A percentile compares a stretch with the other conserved stretches of the same genome.
phyloP scores from a whole-genome alignment of 306 rosid species.

The Quercus bicolor region DNA sequence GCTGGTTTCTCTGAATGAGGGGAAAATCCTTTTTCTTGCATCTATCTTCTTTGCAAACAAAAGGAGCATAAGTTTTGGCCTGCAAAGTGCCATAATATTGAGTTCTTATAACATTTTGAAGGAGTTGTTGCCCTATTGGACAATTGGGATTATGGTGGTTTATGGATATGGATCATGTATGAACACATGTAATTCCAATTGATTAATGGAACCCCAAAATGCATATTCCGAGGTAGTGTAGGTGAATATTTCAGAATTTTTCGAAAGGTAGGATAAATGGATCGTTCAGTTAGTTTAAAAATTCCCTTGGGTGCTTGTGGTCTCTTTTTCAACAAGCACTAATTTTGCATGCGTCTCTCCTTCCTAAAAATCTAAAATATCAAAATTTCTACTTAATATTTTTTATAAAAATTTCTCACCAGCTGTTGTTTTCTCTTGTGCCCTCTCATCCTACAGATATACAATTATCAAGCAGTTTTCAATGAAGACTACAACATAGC shows the following conservation, averaged over 20 bases:
- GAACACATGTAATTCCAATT: background rate
- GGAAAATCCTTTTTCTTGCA: background rate
- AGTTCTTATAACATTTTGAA: background rate
- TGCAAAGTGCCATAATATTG: background rate
- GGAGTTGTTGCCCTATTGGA: background rate
- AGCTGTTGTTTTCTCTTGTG: constrained; percentile 12
- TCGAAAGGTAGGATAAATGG: background rate
- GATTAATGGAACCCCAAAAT: background rate
- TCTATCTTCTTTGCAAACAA: background rate
- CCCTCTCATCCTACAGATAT: constrained; percentile 52
- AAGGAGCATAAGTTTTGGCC: background rate
- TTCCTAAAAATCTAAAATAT: background rate
- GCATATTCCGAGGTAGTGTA: background rate
- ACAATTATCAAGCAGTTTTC: constrained; percentile 70
- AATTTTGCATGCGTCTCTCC: background rate
- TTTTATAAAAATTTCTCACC: background rate
- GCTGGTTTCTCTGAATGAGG: background rate
- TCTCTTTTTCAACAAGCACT: background rate
- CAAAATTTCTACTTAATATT: background rate
- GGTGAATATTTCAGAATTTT: background rate
- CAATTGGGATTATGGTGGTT: background rate
- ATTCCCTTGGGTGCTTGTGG: background rate
- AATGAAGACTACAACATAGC: constrained; percentile 94
- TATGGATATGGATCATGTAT: background rate
- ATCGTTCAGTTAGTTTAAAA: background rate